Evolutionary conservation across 2,329 filamentous ascomycete genomes (phyloP).

Genomic region (Aaosphaeria arxii): DNA sequence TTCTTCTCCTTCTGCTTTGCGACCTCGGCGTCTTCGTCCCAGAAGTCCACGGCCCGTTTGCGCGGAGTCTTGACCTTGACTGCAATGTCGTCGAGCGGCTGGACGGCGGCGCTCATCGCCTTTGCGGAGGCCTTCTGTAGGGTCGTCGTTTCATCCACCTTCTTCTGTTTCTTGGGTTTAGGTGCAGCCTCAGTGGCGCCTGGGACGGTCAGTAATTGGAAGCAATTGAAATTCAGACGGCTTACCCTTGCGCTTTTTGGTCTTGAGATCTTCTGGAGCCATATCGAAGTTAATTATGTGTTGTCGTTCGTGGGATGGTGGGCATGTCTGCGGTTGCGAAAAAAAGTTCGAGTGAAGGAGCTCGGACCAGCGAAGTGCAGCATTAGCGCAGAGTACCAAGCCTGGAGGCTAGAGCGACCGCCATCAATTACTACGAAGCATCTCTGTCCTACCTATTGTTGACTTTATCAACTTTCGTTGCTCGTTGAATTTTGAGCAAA

Average conservation of each 20-base stretch:
- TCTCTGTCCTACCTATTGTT: too few species aligned
- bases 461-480: too few species aligned
- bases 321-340: conserved; percentile 10
- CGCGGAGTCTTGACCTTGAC: conserved; percentile 25
- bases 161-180: conserved; percentile 39
- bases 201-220: conserved; percentile 9
- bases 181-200: conserved; percentile 31
- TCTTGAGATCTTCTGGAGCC: conserved; percentile 51
- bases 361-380: conserved; percentile 21
- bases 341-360: conserved; percentile 29
- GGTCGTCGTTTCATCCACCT: conserved; percentile 26
- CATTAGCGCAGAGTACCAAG: too few species aligned
- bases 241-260: conserved; percentile 56
- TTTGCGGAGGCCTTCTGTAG: conserved; percentile 16
- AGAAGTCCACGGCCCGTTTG: conserved; percentile 36
- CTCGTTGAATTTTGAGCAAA: too few species aligned
- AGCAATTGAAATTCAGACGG: conserved; percentile 1
- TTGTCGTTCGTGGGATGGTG: conserved; percentile 3
- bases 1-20: conserved; percentile 41
- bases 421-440: too few species aligned
- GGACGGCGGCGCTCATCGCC: conserved; percentile 17
- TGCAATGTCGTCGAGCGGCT: conserved; percentile 14
- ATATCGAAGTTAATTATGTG: conserved; percentile 36
- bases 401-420: too few species aligned
- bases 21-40: conserved; percentile 24